phyloP scores from a whole-genome alignment of 441 rosid species.

The Erodium trifolium region DNA sequence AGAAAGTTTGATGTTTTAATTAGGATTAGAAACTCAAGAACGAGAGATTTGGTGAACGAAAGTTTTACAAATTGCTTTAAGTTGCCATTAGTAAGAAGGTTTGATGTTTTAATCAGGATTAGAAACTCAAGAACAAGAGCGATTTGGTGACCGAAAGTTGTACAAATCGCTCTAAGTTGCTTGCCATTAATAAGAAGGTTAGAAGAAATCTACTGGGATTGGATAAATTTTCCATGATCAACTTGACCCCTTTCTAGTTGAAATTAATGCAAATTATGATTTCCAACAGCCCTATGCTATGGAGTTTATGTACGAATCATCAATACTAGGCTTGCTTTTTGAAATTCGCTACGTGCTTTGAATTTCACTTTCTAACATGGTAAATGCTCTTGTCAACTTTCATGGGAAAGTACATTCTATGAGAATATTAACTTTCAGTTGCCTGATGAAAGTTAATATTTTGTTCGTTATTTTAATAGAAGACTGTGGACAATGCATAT shows the following conservation, averaged over 20 bases:
- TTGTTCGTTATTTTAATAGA: no score
- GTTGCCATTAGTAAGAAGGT: not conserved
- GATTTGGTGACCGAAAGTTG: not conserved
- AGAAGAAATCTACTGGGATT: no score
- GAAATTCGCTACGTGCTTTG: not conserved
- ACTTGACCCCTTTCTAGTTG: no score
- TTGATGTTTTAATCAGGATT: not conserved
- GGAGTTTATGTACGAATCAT: not conserved
- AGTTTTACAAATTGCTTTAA: not conserved
- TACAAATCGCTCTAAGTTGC: not conserved
- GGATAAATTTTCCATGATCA: no score
- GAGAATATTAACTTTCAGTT: not conserved
- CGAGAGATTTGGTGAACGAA: not conserved
- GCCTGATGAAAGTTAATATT: not conserved
- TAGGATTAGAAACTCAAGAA: not conserved
- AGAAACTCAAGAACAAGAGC: not conserved
- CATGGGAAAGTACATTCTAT: not conserved
- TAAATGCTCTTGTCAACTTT: not conserved
- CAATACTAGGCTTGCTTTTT: not conserved
- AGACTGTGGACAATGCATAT: no score
- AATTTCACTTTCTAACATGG: not conserved
- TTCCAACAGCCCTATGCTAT: not conserved
- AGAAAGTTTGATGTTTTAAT: not conserved
- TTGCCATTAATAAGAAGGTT: not conserved
- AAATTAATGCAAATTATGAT: no score